A percentile compares a stretch with the other conserved stretches of the same genome.
Conservation (phyloP, 2,329 filamentous ascomycete genomes). For the Penicillium sp. region DNA sequence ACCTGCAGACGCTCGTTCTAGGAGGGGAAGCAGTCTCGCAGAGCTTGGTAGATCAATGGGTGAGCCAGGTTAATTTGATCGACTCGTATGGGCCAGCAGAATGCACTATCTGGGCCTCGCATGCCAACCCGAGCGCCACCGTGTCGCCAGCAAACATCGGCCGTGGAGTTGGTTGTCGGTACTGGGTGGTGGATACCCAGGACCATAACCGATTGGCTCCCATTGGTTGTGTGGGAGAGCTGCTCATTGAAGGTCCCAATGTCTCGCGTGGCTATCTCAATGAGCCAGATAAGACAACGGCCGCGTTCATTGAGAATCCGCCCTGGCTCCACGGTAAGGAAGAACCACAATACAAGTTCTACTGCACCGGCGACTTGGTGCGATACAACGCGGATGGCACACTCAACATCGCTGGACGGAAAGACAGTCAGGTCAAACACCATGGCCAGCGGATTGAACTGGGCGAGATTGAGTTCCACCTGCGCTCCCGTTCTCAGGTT, state of each 20-base stretch:
- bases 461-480: not conserved
- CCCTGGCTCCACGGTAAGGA: constrained; percentile 12
- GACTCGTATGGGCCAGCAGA: constrained; percentile 11
- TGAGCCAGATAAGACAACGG: constrained; percentile 20
- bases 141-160: not conserved
- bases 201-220: constrained; percentile 10
- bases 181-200: constrained; percentile 14
- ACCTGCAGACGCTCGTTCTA: constrained; percentile 36
- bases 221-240: too few relatives aligned
- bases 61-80: not conserved
- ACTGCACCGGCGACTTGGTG: not conserved
- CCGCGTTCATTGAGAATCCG: constrained; percentile 22
- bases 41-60: constrained; percentile 6
- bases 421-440: not conserved
- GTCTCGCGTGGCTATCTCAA: not conserved
- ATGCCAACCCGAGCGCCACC: not conserved
- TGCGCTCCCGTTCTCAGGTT: not conserved
- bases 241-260: too few relatives aligned
- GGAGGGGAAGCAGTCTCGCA: constrained; percentile 31
- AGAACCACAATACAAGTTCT: not conserved
- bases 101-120: constrained; percentile 4
- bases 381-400: not conserved
- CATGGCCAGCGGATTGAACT: not conserved
- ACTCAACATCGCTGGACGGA: not conserved
- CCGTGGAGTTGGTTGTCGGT: constrained; percentile 39